Conservation (phyloP, 768 basidiomycete genomes). For the Tubosaeta sp. region DNA sequence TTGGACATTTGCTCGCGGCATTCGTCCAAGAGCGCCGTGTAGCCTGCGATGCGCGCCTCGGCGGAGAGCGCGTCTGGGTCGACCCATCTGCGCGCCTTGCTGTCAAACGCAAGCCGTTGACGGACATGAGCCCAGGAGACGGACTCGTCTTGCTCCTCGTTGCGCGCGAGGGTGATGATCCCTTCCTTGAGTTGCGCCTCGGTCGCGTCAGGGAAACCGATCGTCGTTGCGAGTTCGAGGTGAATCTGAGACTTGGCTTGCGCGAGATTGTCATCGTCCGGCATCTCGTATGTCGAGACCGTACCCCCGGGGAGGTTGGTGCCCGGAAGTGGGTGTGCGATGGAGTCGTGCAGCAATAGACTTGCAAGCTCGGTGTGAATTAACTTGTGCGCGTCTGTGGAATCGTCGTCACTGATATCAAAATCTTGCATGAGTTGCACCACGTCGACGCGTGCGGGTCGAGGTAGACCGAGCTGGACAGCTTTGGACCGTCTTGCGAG, state of each 20-base stretch:
- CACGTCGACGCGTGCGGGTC: conserved; percentile 81
- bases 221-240: conserved; percentile 68
- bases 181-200: conserved; percentile 77
- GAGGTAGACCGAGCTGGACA: conserved; percentile 79
- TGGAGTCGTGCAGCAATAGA: conserved; percentile 83
- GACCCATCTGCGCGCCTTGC: conserved; percentile 57
- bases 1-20: conserved; percentile 69
- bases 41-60: conserved; percentile 61
- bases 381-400: conserved; percentile 51
- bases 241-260: conserved; percentile 71
- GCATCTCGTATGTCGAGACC: conserved; percentile 62
- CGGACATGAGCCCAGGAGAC: conserved; percentile 72
- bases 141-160: conserved; percentile 56
- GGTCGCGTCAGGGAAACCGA: conserved; percentile 83
- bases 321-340: conserved; percentile 84
- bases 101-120: conserved; percentile 60
- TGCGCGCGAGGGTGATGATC: conserved; percentile 57
- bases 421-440: conserved; percentile 59
- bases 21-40: conserved; percentile 54
- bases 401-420: conserved; percentile 44
- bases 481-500: conserved; percentile 79
- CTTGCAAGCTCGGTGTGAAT: conserved; percentile 75
- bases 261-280: conserved; percentile 72
- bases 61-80: conserved; percentile 54
- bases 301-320: conserved; percentile 73